These are phyloP conservation scores for Sugiyamaella floridensis DNA, from an alignment of 805 yeast species.

Conservation along the genomic window DNA sequence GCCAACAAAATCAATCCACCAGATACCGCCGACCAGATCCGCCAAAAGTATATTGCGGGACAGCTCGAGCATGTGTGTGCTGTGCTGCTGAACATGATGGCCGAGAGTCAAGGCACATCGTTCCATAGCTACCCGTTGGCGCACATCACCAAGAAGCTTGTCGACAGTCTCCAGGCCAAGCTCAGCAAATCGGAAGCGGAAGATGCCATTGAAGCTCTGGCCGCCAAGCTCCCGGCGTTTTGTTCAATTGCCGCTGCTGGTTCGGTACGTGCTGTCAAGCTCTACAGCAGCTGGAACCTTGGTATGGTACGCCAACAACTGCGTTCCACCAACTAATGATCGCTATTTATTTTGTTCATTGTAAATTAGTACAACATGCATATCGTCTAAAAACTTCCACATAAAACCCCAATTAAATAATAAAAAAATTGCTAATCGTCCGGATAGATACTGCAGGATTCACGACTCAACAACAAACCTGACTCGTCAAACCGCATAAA, in stretches of 20 bases:
- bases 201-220: constrained; percentile 20
- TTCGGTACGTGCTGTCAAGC: constrained; percentile 18
- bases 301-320: background rate
- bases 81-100: constrained; percentile 18
- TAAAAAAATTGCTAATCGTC: background rate
- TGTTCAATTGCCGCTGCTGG: constrained; percentile 25
- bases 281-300: constrained; percentile 1
- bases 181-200: constrained; percentile 22
- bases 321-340: background rate
- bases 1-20: constrained; percentile 2
- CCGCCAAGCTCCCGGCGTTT: constrained; percentile 19
- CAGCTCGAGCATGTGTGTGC: constrained; percentile 22
- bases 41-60: constrained; percentile 19
- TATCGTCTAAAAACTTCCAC: background rate
- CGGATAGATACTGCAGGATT: background rate
- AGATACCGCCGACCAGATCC: constrained; percentile 2
- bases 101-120: background rate
- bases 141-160: constrained; percentile 19
- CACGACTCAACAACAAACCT: background rate
- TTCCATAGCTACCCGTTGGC: constrained; percentile 18
- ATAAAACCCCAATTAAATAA: background rate
- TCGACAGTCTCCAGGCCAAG: constrained; percentile 15
- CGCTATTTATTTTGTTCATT: background rate
- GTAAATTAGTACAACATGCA: too few relatives aligned
- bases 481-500: background rate